phyloP scores from a whole-genome alignment of 192 early-diverging fungal genomes.

The Chytriomyces confervae region DNA sequence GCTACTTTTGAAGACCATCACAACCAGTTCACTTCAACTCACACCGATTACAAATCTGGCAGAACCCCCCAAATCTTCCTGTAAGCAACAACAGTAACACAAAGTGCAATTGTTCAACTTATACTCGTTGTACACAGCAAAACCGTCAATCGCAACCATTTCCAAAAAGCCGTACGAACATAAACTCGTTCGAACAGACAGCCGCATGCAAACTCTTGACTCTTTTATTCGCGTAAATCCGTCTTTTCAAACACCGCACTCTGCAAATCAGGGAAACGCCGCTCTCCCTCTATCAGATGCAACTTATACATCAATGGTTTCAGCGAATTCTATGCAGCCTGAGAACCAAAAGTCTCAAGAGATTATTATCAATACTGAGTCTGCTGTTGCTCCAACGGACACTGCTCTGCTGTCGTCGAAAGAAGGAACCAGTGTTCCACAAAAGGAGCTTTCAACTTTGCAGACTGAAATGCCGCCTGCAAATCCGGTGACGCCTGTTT shows the following conservation, averaged over 20 bases:
- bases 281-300: background rate
- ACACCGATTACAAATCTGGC: background rate
- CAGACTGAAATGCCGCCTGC: too few species aligned
- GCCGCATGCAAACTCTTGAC: conserved; percentile 78
- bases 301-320: background rate
- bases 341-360: too few species aligned
- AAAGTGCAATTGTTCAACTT: too few species aligned
- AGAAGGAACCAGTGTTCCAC: background rate
- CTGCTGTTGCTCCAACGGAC: background rate
- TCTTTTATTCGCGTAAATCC: conserved; percentile 54
- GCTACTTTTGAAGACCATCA: conserved; percentile 14
- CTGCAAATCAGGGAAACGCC: background rate
- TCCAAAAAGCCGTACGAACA: conserved; percentile 57
- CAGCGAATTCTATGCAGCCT: too few species aligned
- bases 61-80: background rate
- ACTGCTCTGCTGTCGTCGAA: background rate
- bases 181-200: conserved; percentile 87
- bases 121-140: background rate
- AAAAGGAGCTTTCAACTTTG: too few species aligned
- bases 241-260: conserved; percentile 3
- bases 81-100: conserved; percentile 7
- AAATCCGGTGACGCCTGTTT: too few species aligned
- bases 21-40: background rate
- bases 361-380: too few species aligned
- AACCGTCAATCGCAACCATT: conserved; percentile 34